A percentile compares a stretch with the other conserved stretches of the same genome.
These are phyloP conservation scores for Globisporangium cederbergense DNA, from an alignment of 352 stramenopile species.

Conservation along the genomic window DNA sequence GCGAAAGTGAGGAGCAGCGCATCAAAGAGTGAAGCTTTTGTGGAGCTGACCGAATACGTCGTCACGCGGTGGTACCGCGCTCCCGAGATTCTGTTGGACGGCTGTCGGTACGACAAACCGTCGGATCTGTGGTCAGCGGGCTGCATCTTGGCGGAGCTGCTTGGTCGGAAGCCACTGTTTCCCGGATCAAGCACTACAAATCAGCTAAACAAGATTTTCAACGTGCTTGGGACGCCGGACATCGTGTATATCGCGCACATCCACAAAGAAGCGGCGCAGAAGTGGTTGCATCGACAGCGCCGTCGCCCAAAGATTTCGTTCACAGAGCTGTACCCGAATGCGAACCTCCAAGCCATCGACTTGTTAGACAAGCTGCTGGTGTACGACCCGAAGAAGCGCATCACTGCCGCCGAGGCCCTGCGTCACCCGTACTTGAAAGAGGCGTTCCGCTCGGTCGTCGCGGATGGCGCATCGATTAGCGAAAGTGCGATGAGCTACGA, in stretches of 20 bases:
- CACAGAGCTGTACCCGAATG: constrained; percentile 71
- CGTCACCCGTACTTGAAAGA: constrained; percentile 92
- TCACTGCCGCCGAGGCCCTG: constrained; percentile 92
- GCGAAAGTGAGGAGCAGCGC: constrained; percentile 38
- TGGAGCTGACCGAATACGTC: constrained; percentile 89
- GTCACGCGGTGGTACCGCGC: constrained; percentile 91
- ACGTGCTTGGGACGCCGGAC: constrained; percentile 88
- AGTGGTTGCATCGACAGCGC: constrained; percentile 66
- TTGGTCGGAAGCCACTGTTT: constrained; percentile 94
- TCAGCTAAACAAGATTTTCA: constrained; percentile 96
- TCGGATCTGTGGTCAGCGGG: constrained; percentile 88
- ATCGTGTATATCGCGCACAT: constrained; percentile 55
- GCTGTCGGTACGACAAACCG: constrained; percentile 68
- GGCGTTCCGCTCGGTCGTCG: constrained; percentile 47
- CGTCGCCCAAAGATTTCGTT: constrained; percentile 56
- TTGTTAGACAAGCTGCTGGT: constrained; percentile 70
- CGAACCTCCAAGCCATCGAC: constrained; percentile 65
- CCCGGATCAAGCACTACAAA: constrained; percentile 95
- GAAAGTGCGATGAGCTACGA: constrained; percentile 33
- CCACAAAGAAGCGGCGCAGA: constrained; percentile 67
- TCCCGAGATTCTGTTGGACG: constrained; percentile 93
- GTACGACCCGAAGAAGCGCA: constrained; percentile 57
- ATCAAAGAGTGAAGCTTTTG: constrained; percentile 26
- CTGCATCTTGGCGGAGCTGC: constrained; percentile 96
- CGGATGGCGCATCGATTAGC: constrained; percentile 14